Evolutionary conservation across 345 rosid genomes (phyloP), one percentile per base, ranked within the genome.

Genomic region (Eucalyptus camaldulensis): DNA sequence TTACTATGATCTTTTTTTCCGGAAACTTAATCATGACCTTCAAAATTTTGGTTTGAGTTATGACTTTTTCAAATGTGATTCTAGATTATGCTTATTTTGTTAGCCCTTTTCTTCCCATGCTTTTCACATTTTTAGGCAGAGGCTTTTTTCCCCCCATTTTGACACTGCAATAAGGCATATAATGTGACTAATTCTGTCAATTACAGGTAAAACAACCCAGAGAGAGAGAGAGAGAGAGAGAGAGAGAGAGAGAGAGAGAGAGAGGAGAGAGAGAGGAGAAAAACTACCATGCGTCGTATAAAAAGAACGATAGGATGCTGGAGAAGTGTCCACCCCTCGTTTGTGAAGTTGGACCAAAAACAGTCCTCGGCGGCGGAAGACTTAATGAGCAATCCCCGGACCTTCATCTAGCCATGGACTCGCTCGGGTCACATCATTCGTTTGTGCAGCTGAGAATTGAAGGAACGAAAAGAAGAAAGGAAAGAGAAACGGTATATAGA

Each of bases 401-500:
- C 25, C 62, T 56, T 25, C 62, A 10, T 56, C 62, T 56, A 56
- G 29, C 62, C 62, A 56, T 2, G 62, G 62, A 24, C 62, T 56
- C 29, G 62, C 62, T 24, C 29, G 62, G 62, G 62, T 56, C 67
- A 10, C 67, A 12, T 27, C 31, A 60, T 27, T 60, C 67, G 67
- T 60, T 60, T 27, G 13, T 27, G 67, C 67, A 60, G 67, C 31
- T 21, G 54, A 11, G 62, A 56, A 56, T 5, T 56, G 62, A 10
- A 56, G 29, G 62, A 56, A 56, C 62, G 62, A 56, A 86, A 88
- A 43, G 45, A 86, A 58, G 44, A 60, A 37, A 56, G 29, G 7
- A 86, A n/a, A 89, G 91, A 86, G 90, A 90, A 50, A 91, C 88
- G 87, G 92, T 91, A 87, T 90, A 88, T 86, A 93, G 31, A 60